Evolutionary conservation across 164 flowering plant genomes (phyloP), one percentile per base, ranked within the genome.

Genomic region (Cinnamomum chago): DNA sequence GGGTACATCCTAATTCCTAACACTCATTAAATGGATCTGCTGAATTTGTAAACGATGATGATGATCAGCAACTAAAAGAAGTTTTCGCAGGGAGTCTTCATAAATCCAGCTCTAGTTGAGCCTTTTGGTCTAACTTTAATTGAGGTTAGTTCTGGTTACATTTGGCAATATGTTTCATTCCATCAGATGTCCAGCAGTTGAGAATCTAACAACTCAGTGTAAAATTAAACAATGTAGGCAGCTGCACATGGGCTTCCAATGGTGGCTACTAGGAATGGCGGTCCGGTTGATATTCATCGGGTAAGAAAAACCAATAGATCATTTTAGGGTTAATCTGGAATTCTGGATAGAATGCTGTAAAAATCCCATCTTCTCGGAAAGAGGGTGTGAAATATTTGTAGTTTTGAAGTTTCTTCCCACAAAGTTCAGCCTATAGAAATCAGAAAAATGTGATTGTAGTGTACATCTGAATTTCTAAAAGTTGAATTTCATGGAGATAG

Each of bases 241-340:
- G 97, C 96, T 67, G 99, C 99, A 50, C 98, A 95, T 81, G 99
- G 99, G 68, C 92, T 95, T 58, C 99, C 99, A 27, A 93, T 93
- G 93, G 97, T 95, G 82, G 99, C 99, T 58, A 95, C 98, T 22
- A 95, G 89, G 82, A 95, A 93, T 83, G 99, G 99, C 20, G 99
- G 99, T 66, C 98, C 98, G 2, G 99, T 93, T 64, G 99, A 93
- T 80, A 95, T 95, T 70, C 90, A 93, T 73, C 85, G 83, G 90
- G 99, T 95, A 86, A 79, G 28, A 70, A 75, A 12, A 52, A 18
- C 50, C 28, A 27, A 11, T 18, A 24, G 50, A 5, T 47, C 28
- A 25, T 64, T 64, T 64, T 20, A 55, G 6, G 60, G 17, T 55
- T 15, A 55, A 20, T 55, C 2, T 55, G n/a, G 17, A 55, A 55